These are phyloP conservation scores for Rugonectria rugulosa DNA, from an alignment of 2,329 filamentous ascomycete genomes.

Conservation along the genomic window DNA sequence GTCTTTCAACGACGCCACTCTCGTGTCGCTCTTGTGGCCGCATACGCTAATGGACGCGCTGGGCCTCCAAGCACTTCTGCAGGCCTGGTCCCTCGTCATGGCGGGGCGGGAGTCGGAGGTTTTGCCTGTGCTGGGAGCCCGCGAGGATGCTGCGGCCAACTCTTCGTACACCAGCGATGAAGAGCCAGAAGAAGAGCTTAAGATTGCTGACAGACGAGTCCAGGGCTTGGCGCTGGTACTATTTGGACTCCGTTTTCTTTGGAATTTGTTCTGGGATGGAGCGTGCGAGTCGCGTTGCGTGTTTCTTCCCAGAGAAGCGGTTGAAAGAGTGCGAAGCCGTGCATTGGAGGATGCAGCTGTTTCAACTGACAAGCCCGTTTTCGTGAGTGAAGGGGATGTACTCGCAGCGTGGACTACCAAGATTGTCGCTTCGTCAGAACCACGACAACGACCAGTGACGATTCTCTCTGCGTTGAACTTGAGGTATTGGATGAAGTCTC, in stretches of 20 bases:
- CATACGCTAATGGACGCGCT: constrained; percentile 58
- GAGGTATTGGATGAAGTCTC: neutral
- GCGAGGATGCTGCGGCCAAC: constrained; percentile 45
- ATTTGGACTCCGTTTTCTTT: neutral
- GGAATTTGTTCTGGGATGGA: neutral
- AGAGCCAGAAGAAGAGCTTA: neutral
- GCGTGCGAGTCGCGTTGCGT: neutral
- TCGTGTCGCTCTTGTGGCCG: constrained; percentile 54
- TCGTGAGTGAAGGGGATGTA: constrained; percentile 5
- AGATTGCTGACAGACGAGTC: neutral
- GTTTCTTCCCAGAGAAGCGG: neutral
- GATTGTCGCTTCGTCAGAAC: neutral
- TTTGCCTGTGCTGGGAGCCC: constrained; percentile 42
- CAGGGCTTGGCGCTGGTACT: neutral
- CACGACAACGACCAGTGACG: neutral
- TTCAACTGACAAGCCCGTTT: neutral
- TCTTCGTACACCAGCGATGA: neutral
- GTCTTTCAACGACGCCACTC: constrained; percentile 57
- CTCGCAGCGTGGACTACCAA: constrained; percentile 3
- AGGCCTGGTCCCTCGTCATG: constrained; percentile 55
- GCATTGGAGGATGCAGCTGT: neutral
- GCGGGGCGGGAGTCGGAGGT: constrained; percentile 52
- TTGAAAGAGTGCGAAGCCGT: neutral
- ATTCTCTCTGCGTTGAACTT: neutral
- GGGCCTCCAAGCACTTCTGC: constrained; percentile 51